Base-by-base conservation (phyloP, 352 stramenopile genomes). In the Globisporangium yorkense region DNA sequence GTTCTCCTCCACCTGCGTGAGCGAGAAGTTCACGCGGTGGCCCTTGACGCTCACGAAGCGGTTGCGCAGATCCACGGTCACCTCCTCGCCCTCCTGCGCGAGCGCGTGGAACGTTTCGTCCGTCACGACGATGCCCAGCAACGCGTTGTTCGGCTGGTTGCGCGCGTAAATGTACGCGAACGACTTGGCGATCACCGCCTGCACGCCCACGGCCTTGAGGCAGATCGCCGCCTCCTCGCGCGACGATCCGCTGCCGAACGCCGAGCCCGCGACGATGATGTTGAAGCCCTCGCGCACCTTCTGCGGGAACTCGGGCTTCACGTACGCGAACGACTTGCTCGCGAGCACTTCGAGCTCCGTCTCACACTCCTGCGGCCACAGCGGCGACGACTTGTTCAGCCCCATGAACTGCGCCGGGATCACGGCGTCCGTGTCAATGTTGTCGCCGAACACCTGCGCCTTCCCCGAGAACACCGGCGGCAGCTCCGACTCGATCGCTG, bases 401-500 rank as follows among this genome's bases (percentile, higher is more conserved):
- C 81, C 81, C 78, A 92, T 89, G 54, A 90, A 92, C 62, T 92
- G 82, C 18, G 82, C 82, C 5, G 82, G 82, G 27, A 94, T 65
- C 65, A 94, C 92, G n/a, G 83, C 85, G 56, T 94, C 85, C 53
- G 85, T 94, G 67, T 94, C 84, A 33, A 94, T 92, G 63, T 94
- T 94, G 73, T 94, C 85, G n/a, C 80, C 83, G 65, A 92, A 94
- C 13, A 92, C 79, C 57, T 92, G 85, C 18, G 79, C 72, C 51
- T 79, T 80, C 31, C 84, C 84, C 57, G 74, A 63, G 40, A 83
- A 81, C 40, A 70, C 79, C 18, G 77, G 64, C 8, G 87, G 65
- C 21, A 61, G 29, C 37, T 70, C 66, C 20, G 33, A 49, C 18
- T 53, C 63, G 20, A 51, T 62, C 13, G 49, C 65, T 10, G 64